Evolutionary conservation across 495 filamentous ascomycete genomes (phyloP).

Genomic region (Podospora pseudocomata): DNA sequence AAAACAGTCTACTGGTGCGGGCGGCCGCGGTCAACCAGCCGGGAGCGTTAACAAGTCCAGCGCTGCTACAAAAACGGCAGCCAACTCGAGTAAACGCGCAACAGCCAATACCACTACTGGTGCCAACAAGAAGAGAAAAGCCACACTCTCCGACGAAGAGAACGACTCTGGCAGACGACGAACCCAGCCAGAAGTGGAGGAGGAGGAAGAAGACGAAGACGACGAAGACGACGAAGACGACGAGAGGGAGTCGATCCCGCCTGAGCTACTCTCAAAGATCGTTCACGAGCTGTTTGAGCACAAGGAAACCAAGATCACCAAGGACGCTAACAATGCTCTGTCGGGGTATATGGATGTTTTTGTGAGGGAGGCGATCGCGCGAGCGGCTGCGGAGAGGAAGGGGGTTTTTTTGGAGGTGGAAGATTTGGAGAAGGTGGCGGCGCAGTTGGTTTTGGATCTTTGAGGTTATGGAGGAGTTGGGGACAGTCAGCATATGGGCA

Average conservation of each 20-base stretch:
- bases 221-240: constrained; percentile 35
- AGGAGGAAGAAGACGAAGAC: constrained; percentile 21
- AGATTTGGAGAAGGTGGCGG: constrained; percentile 86
- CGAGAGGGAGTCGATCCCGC: constrained; percentile 55
- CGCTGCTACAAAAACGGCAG: neutral
- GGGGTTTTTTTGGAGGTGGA: constrained; percentile 77
- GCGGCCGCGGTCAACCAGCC: constrained; percentile 7
- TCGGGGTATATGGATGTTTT: constrained; percentile 90
- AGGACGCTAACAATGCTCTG: constrained; percentile 73
- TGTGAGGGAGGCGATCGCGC: constrained; percentile 83
- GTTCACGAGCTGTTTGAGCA: constrained; percentile 75
- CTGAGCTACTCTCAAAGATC: constrained; percentile 67
- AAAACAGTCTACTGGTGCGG: constrained; percentile 7
- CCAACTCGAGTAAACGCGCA: neutral
- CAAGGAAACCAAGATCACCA: constrained; percentile 65
- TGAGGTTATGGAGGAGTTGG: constrained; percentile 25
- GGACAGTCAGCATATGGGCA: neutral
- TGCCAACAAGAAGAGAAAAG: neutral
- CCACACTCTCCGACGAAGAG: neutral
- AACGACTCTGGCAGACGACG: constrained; percentile 4
- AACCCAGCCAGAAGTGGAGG: constrained; percentile 4
- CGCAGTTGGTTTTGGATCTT: constrained; percentile 88
- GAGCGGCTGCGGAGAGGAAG: constrained; percentile 67
- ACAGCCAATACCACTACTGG: neutral
- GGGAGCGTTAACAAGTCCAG: neutral